Percentiles rank a stretch among this genome's conserved stretches.
Conservation (phyloP, 2,329 filamentous ascomycete species). For the Phialemonium atrogriseum region DNA sequence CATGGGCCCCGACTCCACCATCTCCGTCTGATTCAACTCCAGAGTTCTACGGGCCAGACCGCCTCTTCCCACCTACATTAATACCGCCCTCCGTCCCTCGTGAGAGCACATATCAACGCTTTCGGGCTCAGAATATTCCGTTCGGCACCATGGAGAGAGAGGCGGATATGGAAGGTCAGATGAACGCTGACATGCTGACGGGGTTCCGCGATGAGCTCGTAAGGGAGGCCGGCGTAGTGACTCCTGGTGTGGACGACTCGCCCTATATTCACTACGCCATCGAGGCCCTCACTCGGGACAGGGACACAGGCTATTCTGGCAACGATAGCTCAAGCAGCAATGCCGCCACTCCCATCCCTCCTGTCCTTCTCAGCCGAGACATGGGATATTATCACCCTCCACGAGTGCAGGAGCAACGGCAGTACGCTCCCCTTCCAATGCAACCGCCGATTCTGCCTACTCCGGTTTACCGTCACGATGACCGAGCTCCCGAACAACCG, state of each 20-base stretch:
- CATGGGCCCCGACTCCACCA: slow-evolving; percentile 30
- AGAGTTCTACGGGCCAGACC: slow-evolving; percentile 36
- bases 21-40: slow-evolving; percentile 21
- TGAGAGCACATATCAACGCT: too few species aligned
- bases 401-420: not conserved
- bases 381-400: slow-evolving; percentile 27
- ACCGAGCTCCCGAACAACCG: too few species aligned
- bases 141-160: slow-evolving; percentile 7
- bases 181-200: slow-evolving; percentile 13
- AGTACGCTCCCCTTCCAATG: too few species aligned
- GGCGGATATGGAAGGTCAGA: slow-evolving; percentile 8
- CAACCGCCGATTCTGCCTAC: too few species aligned
- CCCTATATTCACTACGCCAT: slow-evolving; percentile 88
- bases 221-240: slow-evolving; percentile 45
- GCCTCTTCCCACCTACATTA: slow-evolving; percentile 26
- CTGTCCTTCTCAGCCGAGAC: slow-evolving; percentile 23
- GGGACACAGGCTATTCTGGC: slow-evolving; percentile 49
- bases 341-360: slow-evolving; percentile 9
- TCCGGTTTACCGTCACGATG: too few species aligned
- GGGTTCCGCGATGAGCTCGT: slow-evolving; percentile 44
- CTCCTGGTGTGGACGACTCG: slow-evolving; percentile 74
- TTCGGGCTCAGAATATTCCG: too few species aligned
- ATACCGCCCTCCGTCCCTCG: slow-evolving; percentile 14
- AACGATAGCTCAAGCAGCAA: slow-evolving; percentile 38
- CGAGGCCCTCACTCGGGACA: slow-evolving; percentile 72